Percentiles rank a stretch among this genome's conserved stretches.
Conservation (phyloP, 1,284 basidiomycete genomes). For the Fomitopsis betulina region DNA sequence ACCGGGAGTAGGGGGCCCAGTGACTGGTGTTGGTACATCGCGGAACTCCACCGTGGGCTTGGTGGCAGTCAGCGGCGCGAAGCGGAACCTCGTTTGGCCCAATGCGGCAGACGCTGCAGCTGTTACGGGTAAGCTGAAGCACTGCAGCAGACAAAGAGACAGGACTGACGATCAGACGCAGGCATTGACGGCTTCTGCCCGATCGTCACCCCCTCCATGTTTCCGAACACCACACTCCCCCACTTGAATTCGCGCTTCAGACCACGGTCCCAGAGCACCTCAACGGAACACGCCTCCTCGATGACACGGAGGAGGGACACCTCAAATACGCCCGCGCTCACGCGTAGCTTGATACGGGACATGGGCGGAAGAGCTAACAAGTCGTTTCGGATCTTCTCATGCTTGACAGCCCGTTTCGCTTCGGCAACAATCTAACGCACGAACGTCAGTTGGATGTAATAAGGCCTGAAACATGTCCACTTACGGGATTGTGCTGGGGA, state of each 20-base stretch:
- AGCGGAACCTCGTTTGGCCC: conserved; percentile 9
- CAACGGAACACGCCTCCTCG: conserved; percentile 62
- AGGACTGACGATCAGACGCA: conserved; percentile 34
- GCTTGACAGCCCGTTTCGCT: conserved; percentile 65
- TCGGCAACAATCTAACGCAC: conserved; percentile 57
- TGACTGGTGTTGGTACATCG: background rate
- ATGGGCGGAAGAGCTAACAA: conserved; percentile 65
- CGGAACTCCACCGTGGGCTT: background rate
- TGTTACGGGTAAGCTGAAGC: background rate
- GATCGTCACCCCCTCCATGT: conserved; percentile 38
- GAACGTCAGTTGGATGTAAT: background rate
- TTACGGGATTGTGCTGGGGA: conserved; percentile 78
- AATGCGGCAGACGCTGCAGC: conserved; percentile 18
- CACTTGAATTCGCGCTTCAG: conserved; percentile 73
- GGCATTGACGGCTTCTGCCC: conserved; percentile 60
- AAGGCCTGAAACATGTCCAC: conserved; percentile 23
- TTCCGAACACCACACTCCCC: conserved; percentile 69
- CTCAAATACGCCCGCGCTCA: conserved; percentile 75
- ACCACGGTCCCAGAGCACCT: conserved; percentile 77
- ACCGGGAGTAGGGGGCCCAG: background rate
- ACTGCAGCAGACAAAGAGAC: background rate
- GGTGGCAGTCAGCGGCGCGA: background rate
- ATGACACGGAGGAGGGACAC: conserved; percentile 69
- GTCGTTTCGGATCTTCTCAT: conserved; percentile 60
- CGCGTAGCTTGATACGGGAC: conserved; percentile 76